phyloP scores from a whole-genome alignment of 129 eudicot species.

The Tagetes erecta region DNA sequence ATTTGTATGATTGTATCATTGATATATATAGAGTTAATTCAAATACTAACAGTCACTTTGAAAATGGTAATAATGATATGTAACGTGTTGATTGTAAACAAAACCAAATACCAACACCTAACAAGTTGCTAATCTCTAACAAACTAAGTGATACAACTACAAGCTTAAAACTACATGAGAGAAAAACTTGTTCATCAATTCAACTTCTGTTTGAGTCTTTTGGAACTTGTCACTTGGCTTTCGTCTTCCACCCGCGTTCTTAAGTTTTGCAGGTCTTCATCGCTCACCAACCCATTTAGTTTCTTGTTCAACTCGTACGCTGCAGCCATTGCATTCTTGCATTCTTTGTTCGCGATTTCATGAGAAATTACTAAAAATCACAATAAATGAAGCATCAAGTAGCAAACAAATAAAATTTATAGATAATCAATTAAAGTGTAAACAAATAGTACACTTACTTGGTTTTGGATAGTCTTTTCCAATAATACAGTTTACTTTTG shows the following conservation, averaged over 20 bases:
- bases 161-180: not conserved
- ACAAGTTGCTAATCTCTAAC: not conserved
- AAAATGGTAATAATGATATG: not conserved
- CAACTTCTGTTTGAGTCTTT: slow-evolving; percentile 57
- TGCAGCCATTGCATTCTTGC: slow-evolving; percentile 62
- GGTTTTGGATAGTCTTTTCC: slow-evolving; percentile 94
- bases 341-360: slow-evolving; percentile 79
- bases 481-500: slow-evolving; percentile 77
- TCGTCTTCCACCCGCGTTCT: slow-evolving; percentile 61
- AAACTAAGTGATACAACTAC: not conserved
- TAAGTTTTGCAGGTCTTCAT: slow-evolving; percentile 53
- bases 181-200: slow-evolving; percentile 20
- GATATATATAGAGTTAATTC: no score
- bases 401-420: not conserved
- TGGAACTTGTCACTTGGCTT: slow-evolving; percentile 39
- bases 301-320: slow-evolving; percentile 73
- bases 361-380: slow-evolving; percentile 58
- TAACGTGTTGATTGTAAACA: not conserved
- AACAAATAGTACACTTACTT: slow-evolving; percentile 36
- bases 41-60: not conserved
- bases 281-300: slow-evolving; percentile 53
- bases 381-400: not conserved
- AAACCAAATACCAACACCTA: not conserved
- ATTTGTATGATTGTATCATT: no score
- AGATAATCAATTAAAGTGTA: not conserved